These are phyloP conservation scores for Drosera spatulata DNA, from an alignment of 179 eudicot species.

Conservation along the genomic window DNA sequence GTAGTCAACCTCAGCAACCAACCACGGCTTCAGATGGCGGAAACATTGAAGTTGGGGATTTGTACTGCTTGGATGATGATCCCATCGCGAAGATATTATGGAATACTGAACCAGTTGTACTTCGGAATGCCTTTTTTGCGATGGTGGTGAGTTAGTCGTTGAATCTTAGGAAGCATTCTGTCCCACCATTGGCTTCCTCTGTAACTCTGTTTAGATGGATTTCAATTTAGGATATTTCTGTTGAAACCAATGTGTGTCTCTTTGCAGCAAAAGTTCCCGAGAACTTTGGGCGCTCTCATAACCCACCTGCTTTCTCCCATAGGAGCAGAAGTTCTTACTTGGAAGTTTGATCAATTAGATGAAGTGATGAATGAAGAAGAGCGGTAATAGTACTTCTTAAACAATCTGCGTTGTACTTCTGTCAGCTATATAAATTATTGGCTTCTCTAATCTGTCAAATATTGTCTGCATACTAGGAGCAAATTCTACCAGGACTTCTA, in stretches of 20 bases:
- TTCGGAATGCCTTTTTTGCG: slow-evolving; percentile 47
- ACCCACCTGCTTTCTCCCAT: slow-evolving; percentile 79
- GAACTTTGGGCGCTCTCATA: slow-evolving; percentile 71
- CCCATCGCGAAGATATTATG: slow-evolving; percentile 61
- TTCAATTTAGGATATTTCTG: background rate
- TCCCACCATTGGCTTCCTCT: background rate
- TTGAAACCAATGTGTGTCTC: background rate
- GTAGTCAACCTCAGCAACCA: slow-evolving; percentile 20
- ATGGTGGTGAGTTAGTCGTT: slow-evolving; percentile 59
- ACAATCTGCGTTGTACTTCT: background rate
- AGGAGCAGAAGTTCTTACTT: slow-evolving; percentile 77
- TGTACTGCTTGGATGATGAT: slow-evolving; percentile 50
- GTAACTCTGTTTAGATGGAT: background rate
- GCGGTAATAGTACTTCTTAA: slow-evolving; percentile 24
- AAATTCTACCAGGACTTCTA: slow-evolving; percentile 63
- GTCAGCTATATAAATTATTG: slow-evolving; percentile 1
- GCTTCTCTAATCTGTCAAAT: slow-evolving; percentile 9
- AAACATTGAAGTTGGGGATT: slow-evolving; percentile 15
- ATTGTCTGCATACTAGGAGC: slow-evolving; percentile 26
- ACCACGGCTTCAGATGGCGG: slow-evolving; percentile 17
- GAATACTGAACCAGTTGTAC: slow-evolving; percentile 51
- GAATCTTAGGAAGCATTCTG: background rate
- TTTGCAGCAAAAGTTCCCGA: slow-evolving; percentile 64
- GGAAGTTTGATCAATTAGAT: slow-evolving; percentile 76
- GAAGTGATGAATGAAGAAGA: slow-evolving; percentile 48